A percentile compares a stretch with the other conserved stretches of the same genome.
Conservation (phyloP, 257 asterid genomes). For the Knoxia roxburghii region DNA sequence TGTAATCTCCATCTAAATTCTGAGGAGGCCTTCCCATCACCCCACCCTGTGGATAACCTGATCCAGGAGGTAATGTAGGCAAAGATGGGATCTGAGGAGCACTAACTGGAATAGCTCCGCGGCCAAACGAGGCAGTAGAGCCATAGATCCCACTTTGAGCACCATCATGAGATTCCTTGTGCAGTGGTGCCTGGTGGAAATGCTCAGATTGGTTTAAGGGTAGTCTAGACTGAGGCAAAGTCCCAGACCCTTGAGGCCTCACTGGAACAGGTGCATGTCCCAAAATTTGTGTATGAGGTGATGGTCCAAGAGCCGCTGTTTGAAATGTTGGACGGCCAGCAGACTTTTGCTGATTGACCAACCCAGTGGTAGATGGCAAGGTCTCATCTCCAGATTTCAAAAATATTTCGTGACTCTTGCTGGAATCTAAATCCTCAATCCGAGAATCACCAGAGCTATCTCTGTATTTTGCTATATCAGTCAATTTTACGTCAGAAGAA, state of each 20-base stretch:
- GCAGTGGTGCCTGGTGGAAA: slow-evolving; percentile 21
- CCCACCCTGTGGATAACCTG: slow-evolving; percentile 41
- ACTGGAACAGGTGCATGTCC: slow-evolving; percentile 31
- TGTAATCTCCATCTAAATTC: slow-evolving; percentile 25
- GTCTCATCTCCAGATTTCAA: slow-evolving; percentile 18
- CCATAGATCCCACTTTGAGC: slow-evolving; percentile 18
- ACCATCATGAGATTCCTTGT: slow-evolving; percentile 23
- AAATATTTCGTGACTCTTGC: slow-evolving; percentile 10
- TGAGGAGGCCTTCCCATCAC: slow-evolving; percentile 43
- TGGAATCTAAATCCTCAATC: slow-evolving; percentile 11
- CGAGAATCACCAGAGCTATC: slow-evolving; percentile 11
- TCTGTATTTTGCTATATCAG: slow-evolving; percentile 29
- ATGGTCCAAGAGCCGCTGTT: slow-evolving; percentile 16
- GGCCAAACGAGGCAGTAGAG: slow-evolving; percentile 28
- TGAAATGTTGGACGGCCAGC: slow-evolving; percentile 22
- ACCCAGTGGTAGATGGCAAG: slow-evolving; percentile 17
- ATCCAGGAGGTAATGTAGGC: slow-evolving; percentile 16
- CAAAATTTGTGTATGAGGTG: slow-evolving; percentile 27
- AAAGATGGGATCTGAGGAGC: slow-evolving; percentile 34
- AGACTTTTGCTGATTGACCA: slow-evolving; percentile 18
- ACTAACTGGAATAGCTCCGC: slow-evolving; percentile 41
- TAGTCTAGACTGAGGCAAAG: slow-evolving; percentile 33
- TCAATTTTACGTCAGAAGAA: slow-evolving; percentile 35
- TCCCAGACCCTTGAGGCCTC: slow-evolving; percentile 36
- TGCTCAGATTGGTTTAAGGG: slow-evolving; percentile 31